Percentiles rank a stretch among this genome's conserved stretches.
Conservation (phyloP, 1,139 yeast genomes). For the Ogataea hybrid region DNA sequence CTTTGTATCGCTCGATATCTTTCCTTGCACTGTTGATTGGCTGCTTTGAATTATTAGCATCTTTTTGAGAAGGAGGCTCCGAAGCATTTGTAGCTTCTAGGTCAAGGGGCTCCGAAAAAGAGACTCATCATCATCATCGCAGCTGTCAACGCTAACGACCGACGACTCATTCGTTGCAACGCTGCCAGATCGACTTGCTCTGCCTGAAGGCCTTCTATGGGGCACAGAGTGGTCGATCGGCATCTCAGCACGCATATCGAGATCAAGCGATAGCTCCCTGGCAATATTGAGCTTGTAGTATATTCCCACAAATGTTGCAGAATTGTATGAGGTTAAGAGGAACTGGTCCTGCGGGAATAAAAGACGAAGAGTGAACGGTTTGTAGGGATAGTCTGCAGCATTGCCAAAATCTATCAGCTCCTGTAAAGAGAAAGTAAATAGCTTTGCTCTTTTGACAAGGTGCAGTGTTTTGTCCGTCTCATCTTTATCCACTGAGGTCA, state of each 20-base stretch:
- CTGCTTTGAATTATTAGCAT: not conserved
- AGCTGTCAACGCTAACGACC: constrained; percentile 12
- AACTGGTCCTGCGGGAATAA: constrained; percentile 29
- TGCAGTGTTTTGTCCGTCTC: constrained; percentile 13
- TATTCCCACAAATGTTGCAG: constrained; percentile 24
- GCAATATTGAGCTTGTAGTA: constrained; percentile 32
- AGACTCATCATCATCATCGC: constrained; percentile 5
- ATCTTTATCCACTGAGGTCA: constrained; percentile 13
- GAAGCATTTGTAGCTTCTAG: not conserved
- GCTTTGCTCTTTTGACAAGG: constrained; percentile 2
- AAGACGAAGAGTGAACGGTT: constrained; percentile 31
- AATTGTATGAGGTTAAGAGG: constrained; percentile 28
- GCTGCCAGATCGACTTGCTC: constrained; percentile 5
- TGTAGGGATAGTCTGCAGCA: constrained; percentile 28
- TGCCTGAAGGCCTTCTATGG: constrained; percentile 11
- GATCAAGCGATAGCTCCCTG: constrained; percentile 30
- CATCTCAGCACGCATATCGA: constrained; percentile 24
- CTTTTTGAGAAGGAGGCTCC: not conserved
- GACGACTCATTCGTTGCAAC: constrained; percentile 3
- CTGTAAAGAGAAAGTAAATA: constrained; percentile 28
- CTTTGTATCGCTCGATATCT: constrained; percentile 21
- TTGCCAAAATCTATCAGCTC: constrained; percentile 30
- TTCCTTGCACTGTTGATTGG: not conserved
- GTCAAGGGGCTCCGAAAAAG: constrained; percentile 3
- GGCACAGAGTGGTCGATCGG: constrained; percentile 32